A percentile compares a stretch with the other conserved stretches of the same genome.
Conservation (phyloP, 1,284 basidiomycete species). For the Tilletia horrida region DNA sequence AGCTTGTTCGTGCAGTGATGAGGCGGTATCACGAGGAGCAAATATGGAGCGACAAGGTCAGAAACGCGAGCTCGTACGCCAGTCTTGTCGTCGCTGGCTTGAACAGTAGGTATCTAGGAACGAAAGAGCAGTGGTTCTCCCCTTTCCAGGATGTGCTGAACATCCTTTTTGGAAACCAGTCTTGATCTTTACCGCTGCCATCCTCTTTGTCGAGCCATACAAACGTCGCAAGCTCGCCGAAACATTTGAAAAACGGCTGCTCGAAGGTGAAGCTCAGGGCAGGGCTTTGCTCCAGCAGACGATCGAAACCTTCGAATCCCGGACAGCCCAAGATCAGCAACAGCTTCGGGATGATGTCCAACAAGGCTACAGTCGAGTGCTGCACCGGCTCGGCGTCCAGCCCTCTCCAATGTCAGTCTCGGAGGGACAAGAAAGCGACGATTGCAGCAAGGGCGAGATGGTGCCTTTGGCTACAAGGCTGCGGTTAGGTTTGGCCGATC, state of each 20-base stretch:
- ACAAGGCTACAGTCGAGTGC: background rate
- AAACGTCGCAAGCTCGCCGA: slow-evolving; percentile 50
- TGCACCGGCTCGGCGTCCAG: background rate
- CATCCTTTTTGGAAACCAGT: slow-evolving; percentile 23
- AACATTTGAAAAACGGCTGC: slow-evolving; percentile 45
- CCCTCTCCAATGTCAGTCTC: background rate
- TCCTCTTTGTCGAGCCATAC: slow-evolving; percentile 52
- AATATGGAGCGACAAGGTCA: slow-evolving; percentile 49
- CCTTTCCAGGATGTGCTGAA: too few relatives aligned
- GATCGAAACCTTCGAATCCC: slow-evolving; percentile 30
- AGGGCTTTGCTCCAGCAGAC: slow-evolving; percentile 29
- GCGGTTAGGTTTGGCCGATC: background rate
- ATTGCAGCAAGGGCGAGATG: background rate
- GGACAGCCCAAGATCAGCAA: background rate
- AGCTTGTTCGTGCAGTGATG: slow-evolving; percentile 45
- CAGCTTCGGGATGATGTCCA: background rate
- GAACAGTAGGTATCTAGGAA: slow-evolving; percentile 30
- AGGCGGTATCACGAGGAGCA: slow-evolving; percentile 52
- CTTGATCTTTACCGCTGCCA: slow-evolving; percentile 46
- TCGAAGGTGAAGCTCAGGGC: slow-evolving; percentile 38
- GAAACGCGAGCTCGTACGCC: slow-evolving; percentile 44
- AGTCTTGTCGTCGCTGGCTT: slow-evolving; percentile 42
- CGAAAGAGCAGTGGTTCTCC: background rate
- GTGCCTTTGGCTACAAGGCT: background rate
- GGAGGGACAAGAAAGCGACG: background rate